Conservation (phyloP, 2,329 filamentous ascomycete genomes). For the Capronia epimyces region DNA sequence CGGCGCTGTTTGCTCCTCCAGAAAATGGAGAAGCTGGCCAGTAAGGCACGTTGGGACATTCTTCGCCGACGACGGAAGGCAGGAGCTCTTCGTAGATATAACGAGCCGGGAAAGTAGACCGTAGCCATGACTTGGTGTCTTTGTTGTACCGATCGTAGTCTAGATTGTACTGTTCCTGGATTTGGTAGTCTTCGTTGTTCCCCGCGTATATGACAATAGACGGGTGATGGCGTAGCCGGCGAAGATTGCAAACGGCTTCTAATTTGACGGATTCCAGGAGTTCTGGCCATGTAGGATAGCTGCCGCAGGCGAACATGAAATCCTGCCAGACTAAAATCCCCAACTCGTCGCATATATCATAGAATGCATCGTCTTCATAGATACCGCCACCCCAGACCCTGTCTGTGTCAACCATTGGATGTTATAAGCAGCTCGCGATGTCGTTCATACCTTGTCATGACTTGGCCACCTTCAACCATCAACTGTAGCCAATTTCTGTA, state of each 20-base stretch:
- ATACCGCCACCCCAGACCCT: slow-evolving; percentile 69
- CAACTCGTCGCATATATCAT: slow-evolving; percentile 68
- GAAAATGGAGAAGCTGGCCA: slow-evolving; percentile 83
- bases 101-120: slow-evolving; percentile 84
- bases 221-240: no score
- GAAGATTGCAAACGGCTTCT: no score
- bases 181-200: no score
- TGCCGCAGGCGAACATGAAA: slow-evolving; percentile 75
- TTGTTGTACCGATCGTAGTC: no score
- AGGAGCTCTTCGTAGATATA: slow-evolving; percentile 93
- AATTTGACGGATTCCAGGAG: slow-evolving; percentile 58
- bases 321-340: slow-evolving; percentile 86
- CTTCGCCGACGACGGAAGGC: slow-evolving; percentile 62
- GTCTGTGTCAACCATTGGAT: no score
- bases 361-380: slow-evolving; percentile 69
- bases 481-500: slow-evolving; percentile 35
- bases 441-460: no score
- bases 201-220: no score
- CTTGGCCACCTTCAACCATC: no score
- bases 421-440: no score
- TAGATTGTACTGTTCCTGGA: no score
- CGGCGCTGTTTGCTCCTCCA: slow-evolving; percentile 66
- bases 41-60: slow-evolving; percentile 62
- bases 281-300: slow-evolving; percentile 62
- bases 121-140: no score